A percentile compares a stretch with the other conserved stretches of the same genome.
phyloP scores from a whole-genome alignment of 164 flowering plant species.

The Malania oleifera region DNA sequence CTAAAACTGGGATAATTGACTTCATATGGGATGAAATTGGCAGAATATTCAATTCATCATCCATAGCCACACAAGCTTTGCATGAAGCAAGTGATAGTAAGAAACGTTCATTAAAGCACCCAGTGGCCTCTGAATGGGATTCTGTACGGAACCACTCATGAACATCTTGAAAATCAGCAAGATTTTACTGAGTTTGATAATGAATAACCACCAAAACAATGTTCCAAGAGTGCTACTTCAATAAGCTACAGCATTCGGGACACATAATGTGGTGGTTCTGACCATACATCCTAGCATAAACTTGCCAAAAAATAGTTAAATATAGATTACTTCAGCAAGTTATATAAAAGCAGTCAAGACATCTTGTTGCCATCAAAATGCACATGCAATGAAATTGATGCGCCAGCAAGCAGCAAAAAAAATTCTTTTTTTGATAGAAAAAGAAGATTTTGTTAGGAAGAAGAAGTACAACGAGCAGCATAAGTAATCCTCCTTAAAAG shows the following conservation, averaged over 20 bases:
- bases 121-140: slow-evolving; percentile 73
- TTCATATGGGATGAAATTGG: slow-evolving; percentile 88
- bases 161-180: slow-evolving; percentile 67
- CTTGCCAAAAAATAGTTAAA: no score
- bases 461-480: no score
- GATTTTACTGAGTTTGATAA: not conserved
- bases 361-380: no score
- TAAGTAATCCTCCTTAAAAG: no score
- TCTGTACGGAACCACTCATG: slow-evolving; percentile 94
- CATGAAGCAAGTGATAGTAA: slow-evolving; percentile 83
- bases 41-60: slow-evolving; percentile 83
- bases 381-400: no score
- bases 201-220: not conserved
- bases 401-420: no score
- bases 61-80: slow-evolving; percentile 86
- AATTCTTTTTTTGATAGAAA: no score
- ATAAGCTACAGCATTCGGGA: not conserved
- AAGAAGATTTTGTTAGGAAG: no score
- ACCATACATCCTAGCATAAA: not conserved
- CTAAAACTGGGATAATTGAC: slow-evolving; percentile 53
- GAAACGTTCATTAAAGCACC: slow-evolving; percentile 95
- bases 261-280: not conserved
- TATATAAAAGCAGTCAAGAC: no score
- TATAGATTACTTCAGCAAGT: no score
- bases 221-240: not conserved